Evolutionary conservation across 257 asterid genomes (phyloP).

Genomic region (Marsdenia floribunda): DNA sequence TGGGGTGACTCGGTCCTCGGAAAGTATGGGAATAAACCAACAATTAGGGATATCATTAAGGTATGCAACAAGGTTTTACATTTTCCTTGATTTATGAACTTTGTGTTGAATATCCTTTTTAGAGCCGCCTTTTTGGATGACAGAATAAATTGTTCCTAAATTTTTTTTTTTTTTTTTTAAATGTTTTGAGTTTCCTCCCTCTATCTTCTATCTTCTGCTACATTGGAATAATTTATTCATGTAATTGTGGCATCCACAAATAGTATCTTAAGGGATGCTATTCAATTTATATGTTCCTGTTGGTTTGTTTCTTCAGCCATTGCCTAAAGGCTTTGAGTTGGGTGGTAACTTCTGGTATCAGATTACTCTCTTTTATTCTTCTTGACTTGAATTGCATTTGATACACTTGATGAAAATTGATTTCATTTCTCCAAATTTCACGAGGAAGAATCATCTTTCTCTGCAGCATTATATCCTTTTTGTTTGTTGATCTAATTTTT

Average conservation of each 20-base stretch:
- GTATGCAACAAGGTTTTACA: conserved; percentile 28
- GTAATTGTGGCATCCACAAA: no score
- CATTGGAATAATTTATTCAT: neutral
- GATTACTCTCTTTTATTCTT: neutral
- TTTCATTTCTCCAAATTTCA: neutral
- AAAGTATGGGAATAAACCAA: conserved; percentile 58
- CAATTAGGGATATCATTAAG: conserved; percentile 61
- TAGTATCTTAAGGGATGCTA: no score
- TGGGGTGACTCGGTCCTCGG: conserved; percentile 69
- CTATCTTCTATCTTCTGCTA: neutral
- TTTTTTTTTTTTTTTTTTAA: neutral
- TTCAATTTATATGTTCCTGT: neutral
- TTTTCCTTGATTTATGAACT: neutral
- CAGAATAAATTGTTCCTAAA: neutral
- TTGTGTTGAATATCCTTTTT: neutral
- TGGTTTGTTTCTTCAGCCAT: neutral
- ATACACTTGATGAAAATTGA: neutral
- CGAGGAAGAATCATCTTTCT: neutral
- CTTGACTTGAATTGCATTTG: neutral
- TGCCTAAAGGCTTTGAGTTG: neutral
- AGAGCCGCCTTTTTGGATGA: neutral
- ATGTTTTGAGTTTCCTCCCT: neutral
- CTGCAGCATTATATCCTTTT: neutral
- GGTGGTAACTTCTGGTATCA: neutral
- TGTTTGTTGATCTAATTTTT: conserved; percentile 1